These are phyloP conservation scores for Psilocybe mexicana DNA, from an alignment of 1,284 basidiomycete genomes.

Conservation along the genomic window DNA sequence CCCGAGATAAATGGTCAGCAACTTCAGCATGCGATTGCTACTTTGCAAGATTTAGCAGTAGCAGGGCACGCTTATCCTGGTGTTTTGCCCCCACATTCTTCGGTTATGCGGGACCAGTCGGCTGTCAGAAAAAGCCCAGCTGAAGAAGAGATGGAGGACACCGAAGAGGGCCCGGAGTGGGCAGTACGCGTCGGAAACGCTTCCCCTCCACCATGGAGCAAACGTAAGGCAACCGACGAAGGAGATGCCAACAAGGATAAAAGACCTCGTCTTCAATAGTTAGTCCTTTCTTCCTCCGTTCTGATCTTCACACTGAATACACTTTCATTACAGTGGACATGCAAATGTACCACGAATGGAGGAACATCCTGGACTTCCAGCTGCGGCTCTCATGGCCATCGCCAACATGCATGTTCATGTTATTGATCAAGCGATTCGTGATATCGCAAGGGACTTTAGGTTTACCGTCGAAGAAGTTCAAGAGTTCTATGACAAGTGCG, in stretches of 20 bases:
- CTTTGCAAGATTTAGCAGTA: constrained; percentile 27
- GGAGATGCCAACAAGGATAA: constrained; percentile 33
- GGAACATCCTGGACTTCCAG: constrained; percentile 23
- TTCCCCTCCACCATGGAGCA: constrained; percentile 68
- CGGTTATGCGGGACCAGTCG: constrained; percentile 22
- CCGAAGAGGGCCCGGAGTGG: constrained; percentile 62
- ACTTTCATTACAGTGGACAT: background rate
- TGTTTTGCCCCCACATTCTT: constrained; percentile 21
- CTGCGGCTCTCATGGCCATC: constrained; percentile 33
- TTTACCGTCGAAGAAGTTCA: constrained; percentile 74
- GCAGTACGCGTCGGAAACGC: constrained; percentile 59
- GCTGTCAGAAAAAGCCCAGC: constrained; percentile 36
- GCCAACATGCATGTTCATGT: constrained; percentile 57
- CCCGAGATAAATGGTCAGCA: constrained; percentile 13
- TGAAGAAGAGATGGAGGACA: constrained; percentile 59
- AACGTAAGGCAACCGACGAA: constrained; percentile 49
- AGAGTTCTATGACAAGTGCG: constrained; percentile 69
- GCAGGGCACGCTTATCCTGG: constrained; percentile 27
- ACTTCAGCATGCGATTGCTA: constrained; percentile 16
- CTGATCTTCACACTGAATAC: background rate
- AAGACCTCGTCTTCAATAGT: constrained; percentile 32
- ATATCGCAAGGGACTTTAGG: constrained; percentile 63
- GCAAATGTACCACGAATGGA: constrained; percentile 2
- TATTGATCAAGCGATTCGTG: constrained; percentile 58
- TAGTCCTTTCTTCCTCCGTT: constrained; percentile 12